Percentiles rank a stretch among this genome's conserved stretches.
Conservation (phyloP, 495 filamentous ascomycete species). For the Penicillium paxilli region DNA sequence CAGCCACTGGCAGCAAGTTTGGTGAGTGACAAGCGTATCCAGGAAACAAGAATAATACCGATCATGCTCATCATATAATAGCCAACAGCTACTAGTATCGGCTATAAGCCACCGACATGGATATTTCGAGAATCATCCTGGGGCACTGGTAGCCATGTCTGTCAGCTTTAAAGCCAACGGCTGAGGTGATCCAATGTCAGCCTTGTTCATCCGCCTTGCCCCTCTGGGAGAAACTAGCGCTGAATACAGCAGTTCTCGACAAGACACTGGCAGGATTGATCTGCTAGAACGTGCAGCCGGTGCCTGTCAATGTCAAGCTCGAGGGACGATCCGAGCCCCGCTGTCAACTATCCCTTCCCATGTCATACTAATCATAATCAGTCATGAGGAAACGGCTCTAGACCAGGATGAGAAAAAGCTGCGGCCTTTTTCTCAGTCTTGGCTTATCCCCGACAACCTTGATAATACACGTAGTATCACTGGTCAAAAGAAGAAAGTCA, state of each 20-base stretch:
- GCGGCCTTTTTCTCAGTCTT: no score
- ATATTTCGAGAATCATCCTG: neutral
- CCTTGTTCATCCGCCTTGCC: neutral
- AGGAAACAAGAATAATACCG: no score
- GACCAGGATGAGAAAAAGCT: neutral
- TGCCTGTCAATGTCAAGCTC: constrained; percentile 1
- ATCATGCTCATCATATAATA: neutral
- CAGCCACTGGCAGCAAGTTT: no score
- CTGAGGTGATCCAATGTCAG: neutral
- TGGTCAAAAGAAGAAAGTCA: no score
- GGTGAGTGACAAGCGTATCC: neutral
- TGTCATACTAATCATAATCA: no score
- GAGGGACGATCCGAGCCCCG: constrained; percentile 1
- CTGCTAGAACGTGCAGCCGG: constrained; percentile 1
- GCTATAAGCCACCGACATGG: neutral
- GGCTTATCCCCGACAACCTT: no score
- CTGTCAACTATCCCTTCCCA: no score
- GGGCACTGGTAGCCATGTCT: neutral
- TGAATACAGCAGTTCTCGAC: neutral
- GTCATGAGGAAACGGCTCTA: no score
- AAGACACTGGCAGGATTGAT: neutral
- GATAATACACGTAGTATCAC: no score
- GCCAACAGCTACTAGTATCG: no score
- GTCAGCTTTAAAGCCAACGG: neutral
- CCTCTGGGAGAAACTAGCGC: neutral